These are phyloP conservation scores for Boletellus ananas DNA, from an alignment of 768 basidiomycete genomes.

Conservation along the genomic window DNA sequence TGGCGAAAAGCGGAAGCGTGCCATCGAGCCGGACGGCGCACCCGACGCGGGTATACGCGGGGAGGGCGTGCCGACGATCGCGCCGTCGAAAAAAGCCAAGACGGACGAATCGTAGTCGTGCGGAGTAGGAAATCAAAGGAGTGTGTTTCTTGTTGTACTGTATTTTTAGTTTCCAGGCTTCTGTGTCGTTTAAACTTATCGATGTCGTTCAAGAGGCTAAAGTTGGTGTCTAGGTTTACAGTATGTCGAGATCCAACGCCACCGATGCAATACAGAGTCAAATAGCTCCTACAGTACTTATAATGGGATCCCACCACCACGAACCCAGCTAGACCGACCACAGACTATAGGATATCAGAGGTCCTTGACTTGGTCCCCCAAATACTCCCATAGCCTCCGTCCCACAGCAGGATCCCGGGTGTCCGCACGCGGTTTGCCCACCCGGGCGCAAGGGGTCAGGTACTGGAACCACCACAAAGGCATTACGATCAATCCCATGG, in stretches of 20 bases:
- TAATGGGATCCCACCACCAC: neutral
- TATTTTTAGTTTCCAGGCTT: neutral
- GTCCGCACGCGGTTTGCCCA: conserved; percentile 29
- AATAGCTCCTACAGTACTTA: no score
- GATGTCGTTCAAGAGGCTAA: no score
- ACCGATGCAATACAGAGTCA: no score
- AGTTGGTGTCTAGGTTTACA: no score
- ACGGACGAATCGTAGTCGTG: conserved; percentile 30
- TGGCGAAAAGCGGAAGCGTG: conserved; percentile 73
- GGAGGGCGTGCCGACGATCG: conserved; percentile 48
- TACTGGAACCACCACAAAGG: conserved; percentile 28
- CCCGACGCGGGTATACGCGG: conserved; percentile 66
- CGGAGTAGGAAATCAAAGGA: neutral
- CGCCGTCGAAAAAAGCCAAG: conserved; percentile 40
- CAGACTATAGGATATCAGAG: conserved; percentile 5
- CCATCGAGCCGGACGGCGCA: conserved; percentile 74
- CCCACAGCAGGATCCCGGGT: conserved; percentile 35
- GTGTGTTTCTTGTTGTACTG: neutral
- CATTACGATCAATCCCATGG: neutral
- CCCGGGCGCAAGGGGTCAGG: conserved; percentile 49
- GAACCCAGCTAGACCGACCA: neutral
- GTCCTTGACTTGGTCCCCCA: conserved; percentile 43
- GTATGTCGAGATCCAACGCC: no score
- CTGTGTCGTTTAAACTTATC: no score
- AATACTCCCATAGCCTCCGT: conserved; percentile 41